phyloP scores from a whole-genome alignment of 305 asterid species.

The Solanum hybrid region DNA sequence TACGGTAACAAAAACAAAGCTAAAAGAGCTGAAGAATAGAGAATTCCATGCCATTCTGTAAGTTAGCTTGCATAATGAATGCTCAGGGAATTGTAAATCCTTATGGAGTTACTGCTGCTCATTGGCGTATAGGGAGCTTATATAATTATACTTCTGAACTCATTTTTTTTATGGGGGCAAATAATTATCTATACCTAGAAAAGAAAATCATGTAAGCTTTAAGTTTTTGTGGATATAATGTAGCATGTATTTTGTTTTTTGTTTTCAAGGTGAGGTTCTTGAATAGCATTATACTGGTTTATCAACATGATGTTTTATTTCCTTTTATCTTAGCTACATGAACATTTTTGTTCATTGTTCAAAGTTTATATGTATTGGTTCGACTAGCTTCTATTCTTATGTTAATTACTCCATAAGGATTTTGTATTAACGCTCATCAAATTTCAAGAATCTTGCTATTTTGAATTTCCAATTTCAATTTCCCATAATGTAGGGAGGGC shows the following conservation, averaged over 20 bases:
- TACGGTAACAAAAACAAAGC: constrained; percentile 47
- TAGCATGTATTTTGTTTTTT: neutral
- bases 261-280: neutral
- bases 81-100: neutral
- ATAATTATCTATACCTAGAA: neutral
- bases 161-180: neutral
- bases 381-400: neutral
- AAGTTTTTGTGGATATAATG: neutral
- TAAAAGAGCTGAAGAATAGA: constrained; percentile 30
- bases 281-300: neutral
- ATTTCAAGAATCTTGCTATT: neutral
- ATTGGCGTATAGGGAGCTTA: neutral
- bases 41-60: neutral
- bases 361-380: neutral
- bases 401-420: neutral
- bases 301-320: neutral
- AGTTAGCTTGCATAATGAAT: constrained; percentile 22
- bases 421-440: neutral
- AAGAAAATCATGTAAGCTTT: neutral
- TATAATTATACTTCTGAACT: neutral
- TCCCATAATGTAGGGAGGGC: neutral
- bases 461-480: neutral
- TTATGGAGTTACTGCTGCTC: neutral
- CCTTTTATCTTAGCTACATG: neutral
- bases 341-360: neutral